Evolutionary conservation across 73 alveolate genomes (phyloP), one percentile per base, ranked within the genome.

Genomic region (Uronychia setigera): DNA sequence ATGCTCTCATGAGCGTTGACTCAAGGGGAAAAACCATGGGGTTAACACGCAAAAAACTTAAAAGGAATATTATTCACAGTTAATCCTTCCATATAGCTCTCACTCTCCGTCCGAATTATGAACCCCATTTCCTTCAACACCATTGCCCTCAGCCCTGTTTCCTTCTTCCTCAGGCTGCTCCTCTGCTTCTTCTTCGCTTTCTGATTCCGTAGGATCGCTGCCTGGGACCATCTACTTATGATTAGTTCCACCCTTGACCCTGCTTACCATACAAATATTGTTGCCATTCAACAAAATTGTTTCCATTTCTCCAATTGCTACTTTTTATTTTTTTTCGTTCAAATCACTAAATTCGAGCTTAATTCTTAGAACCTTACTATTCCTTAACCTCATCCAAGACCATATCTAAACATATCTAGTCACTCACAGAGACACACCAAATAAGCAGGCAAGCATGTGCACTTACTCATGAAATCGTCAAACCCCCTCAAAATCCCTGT

Each of bases 401-500:
- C 91, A 92, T 84, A 58, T 92, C 92, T 78, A 84, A 78, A 57
- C 80, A 82, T n/a, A n/a, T 35, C 28, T 25, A 29, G 58, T 13
- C 29, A 76, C 19, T 27, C 1, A 34, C 32, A 1, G 29, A 32
- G 0, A 33, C 0, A 0, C 1, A 27, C 59, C 74, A 30, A 78
- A 78, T 0, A 1, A 0, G 35, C 1, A 0, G 0, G n/a, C 28
- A 1, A 29, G 25, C 32, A 77, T 0, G 35, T 77, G 80, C 59
- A 86, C 67, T 19, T 46, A 46, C 67, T 46, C 67, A 46, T 46
- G 67, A 46, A 46, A 59, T 85, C 95, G 85, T 92, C 97, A 80
- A 92, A 92, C n/a, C 97, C 97, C 57, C 97, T 80, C 13, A 92
- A 85, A 26, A 84, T 85, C 27, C 97, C 97, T 30, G 76, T 78